phyloP scores from a whole-genome alignment of 495 filamentous ascomycete species.

The Chaetomidium leptoderma region DNA sequence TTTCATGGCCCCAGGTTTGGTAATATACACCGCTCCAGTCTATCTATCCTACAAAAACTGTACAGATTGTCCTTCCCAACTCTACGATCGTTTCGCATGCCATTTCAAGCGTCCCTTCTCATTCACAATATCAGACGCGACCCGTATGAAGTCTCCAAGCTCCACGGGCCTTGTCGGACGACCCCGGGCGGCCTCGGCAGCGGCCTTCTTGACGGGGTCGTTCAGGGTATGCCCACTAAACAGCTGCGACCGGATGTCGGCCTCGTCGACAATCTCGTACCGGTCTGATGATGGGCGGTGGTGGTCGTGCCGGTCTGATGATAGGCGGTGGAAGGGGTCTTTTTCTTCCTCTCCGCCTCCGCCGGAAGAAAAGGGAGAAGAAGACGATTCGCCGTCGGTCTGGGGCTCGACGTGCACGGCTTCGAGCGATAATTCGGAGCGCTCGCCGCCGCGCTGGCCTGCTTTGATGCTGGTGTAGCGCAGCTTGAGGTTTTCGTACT shows the following conservation, averaged over 20 bases:
- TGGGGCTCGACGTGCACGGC: conserved; percentile 18
- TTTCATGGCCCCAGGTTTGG: not conserved
- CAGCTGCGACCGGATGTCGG: not conserved
- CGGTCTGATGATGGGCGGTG: not conserved
- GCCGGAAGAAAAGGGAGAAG: no score
- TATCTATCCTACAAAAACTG: conserved; percentile 11
- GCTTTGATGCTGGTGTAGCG: conserved; percentile 44
- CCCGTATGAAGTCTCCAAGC: not conserved
- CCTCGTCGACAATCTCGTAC: conserved; percentile 10
- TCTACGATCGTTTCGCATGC: conserved; percentile 8
- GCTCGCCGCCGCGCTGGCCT: conserved; percentile 39
- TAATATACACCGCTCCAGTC: not conserved
- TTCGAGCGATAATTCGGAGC: conserved; percentile 43
- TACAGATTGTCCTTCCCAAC: not conserved
- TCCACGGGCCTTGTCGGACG: not conserved
- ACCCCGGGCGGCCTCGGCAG: not conserved
- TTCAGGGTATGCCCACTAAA: not conserved
- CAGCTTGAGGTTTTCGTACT: conserved; percentile 37
- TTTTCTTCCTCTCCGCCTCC: no score
- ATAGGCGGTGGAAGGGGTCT: no score
- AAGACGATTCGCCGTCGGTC: not conserved
- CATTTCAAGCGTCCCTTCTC: conserved; percentile 5
- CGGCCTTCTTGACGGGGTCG: not conserved
- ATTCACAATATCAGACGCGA: not conserved
- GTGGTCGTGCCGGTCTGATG: not conserved